Evolutionary conservation across 257 asterid genomes (phyloP), one percentile per base, ranked within the genome.

Genomic region (Leptodermis oblonga): DNA sequence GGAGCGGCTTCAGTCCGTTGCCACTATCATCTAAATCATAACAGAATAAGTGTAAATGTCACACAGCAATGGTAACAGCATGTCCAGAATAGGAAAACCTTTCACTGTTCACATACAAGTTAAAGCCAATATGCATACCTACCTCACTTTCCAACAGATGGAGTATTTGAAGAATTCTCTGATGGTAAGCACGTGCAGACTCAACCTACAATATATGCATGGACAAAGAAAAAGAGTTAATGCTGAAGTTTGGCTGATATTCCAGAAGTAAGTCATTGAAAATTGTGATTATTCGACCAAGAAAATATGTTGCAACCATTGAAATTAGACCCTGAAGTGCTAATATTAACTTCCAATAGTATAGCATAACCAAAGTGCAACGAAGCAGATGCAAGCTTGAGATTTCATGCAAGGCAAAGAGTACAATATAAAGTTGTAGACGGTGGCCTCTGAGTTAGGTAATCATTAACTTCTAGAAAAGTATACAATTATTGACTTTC

Each of bases 101-200:
- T 51, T n/a, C 34, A 22, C 30, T 54, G 8, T 12, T 48, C 68
- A 59, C 39, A 25, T 20, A 72, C 41, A 48, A 33, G 76, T 36
- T 52, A 65, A 65, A 73, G 42, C 61, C 43, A 73, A 63, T 22
- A 58, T 23, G 72, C 85, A 23, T 75, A 94, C n/a, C n/a, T n/a
- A n/a, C 99, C 87, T 91, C 99, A 62, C 88, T 88, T 81, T 94
- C 99, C 41, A 94, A 87, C 79, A 76, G 91, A 83, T 94, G 97
- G 33, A 94, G 97, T 77, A 94, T 91, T 68, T 94, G 96, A 71
- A 94, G 93, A 70, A 85, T 85, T 79, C 83, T 88, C 75, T 87
- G 93, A 76, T 89, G 99, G 86, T 89, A 94, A 63, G 97, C 80
- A 17, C 96, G 96, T 77, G 91, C 99, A 62, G 98, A 86, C 75